phyloP scores from a whole-genome alignment of 148 eudicot genomes.

The Drosera capensis region DNA sequence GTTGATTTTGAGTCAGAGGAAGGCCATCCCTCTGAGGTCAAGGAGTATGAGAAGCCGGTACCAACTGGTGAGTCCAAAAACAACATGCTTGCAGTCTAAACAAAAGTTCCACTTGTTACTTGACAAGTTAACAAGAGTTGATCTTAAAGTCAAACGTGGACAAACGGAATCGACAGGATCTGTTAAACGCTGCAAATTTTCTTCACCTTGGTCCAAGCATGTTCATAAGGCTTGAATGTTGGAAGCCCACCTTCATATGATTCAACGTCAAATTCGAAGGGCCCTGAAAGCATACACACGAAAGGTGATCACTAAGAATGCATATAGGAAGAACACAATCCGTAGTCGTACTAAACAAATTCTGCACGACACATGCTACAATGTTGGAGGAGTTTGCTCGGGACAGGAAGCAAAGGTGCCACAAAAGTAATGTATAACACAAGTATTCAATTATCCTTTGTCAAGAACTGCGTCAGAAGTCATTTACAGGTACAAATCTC shows the following conservation, averaged over 20 bases:
- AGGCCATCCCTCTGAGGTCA: slow-evolving; percentile 21
- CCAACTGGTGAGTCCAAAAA: slow-evolving; percentile 31
- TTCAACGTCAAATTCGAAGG: slow-evolving; percentile 6
- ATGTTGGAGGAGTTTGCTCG: too few relatives aligned
- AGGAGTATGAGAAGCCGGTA: slow-evolving; percentile 38
- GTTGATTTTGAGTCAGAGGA: slow-evolving; percentile 22
- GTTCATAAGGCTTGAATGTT: slow-evolving; percentile 14
- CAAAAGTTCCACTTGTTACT: background rate
- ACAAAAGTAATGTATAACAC: too few relatives aligned
- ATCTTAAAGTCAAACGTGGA: too few relatives aligned
- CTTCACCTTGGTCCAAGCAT: slow-evolving; percentile 32
- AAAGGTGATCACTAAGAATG: background rate
- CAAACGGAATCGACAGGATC: background rate
- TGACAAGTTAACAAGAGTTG: too few relatives aligned
- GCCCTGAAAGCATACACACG: slow-evolving; percentile 1
- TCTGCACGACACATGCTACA: too few relatives aligned
- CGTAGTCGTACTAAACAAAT: too few relatives aligned
- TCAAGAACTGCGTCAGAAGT: too few relatives aligned
- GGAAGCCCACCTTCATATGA: slow-evolving; percentile 18
- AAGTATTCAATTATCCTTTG: too few relatives aligned
- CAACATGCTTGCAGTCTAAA: slow-evolving; percentile 29
- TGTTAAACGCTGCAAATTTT: background rate
- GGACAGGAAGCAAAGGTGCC: too few relatives aligned
- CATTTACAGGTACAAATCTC: too few relatives aligned
- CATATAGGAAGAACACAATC: too few relatives aligned